Conservation (phyloP, 495 filamentous ascomycete genomes). For the Bacidia gigantensis region DNA sequence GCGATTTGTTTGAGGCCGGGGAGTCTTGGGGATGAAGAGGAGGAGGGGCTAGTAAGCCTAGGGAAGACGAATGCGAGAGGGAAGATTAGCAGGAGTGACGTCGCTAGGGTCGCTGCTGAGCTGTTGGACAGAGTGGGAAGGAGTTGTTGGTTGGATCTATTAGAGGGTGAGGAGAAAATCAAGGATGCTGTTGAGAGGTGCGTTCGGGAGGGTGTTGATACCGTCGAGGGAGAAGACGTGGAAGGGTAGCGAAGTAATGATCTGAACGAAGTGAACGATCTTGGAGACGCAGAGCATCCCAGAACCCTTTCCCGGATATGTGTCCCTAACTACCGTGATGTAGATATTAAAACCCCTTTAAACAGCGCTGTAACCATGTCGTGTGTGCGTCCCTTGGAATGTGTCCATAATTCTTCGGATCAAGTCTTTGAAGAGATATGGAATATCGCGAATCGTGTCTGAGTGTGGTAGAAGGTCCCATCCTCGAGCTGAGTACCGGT, state of each 20-base stretch:
- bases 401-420: constrained; percentile 62
- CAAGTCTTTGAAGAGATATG: constrained; percentile 88
- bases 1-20: constrained; percentile 61
- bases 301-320: background rate
- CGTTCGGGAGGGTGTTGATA: constrained; percentile 47
- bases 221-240: constrained; percentile 52
- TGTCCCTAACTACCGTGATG: background rate
- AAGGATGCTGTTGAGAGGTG: constrained; percentile 51
- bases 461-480: constrained; percentile 93
- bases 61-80: constrained; percentile 48
- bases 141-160: constrained; percentile 41
- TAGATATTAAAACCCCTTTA: constrained; percentile 27
- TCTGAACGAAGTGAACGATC: background rate
- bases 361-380: constrained; percentile 91
- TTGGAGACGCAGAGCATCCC: background rate
- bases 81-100: constrained; percentile 48
- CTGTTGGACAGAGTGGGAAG: constrained; percentile 43
- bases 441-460: constrained; percentile 81
- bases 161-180: constrained; percentile 44
- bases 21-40: constrained; percentile 41
- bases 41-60: constrained; percentile 46
- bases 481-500: constrained; percentile 82
- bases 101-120: constrained; percentile 52
- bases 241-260: constrained; percentile 32
- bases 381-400: constrained; percentile 59